Evolutionary conservation across 768 basidiomycete genomes (phyloP), one percentile per base, ranked within the genome.

Genomic region (Lactarius hengduanensis): DNA sequence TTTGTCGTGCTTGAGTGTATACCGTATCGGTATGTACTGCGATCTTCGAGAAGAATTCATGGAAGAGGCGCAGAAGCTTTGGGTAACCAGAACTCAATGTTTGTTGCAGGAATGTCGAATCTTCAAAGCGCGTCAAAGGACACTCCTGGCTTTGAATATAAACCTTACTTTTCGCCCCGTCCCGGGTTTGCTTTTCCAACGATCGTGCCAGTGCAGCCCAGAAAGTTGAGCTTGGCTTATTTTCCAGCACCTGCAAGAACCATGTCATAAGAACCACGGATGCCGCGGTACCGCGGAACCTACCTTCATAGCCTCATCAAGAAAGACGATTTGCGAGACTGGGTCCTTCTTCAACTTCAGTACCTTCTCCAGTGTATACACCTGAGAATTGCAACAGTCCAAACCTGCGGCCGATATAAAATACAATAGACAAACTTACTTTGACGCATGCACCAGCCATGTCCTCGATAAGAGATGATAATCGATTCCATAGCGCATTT

Each of bases 41-140:
- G 61, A 98, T 94, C 75, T 95, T 95, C 36, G 90, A 87, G 74
- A 99, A 99, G 78, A 99, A 97, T 47, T 95, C 94, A 63, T 99
- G 97, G 77, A 99, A 96, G 2, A 98, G 82, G 11, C 97, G 85
- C 10, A 99, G 76, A 3, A 99, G 80, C 58, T 86, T 85, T 3
- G 96, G 94, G 77, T 98, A 98, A 20, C 92, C 91, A 2, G 86
- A 80, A 70, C 89, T 88, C 47, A 99, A 78, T 4, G 92, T 92
- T 72, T 96, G 94, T 71, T 98, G 95, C 13, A 98, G 76, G 76
- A 98, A 98, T 0, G 86, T 84, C 0, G 96, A 98, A 20, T 83
- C 94, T 97, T 68, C n/a, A 47, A 54, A 53, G 18, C 26, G 41
- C 30, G 13, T 30, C 47, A 18, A 67, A 47, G 16, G 10, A 20